Evolutionary conservation across 75 land plant genomes (phyloP).

Genomic region (Pseudotsuga menziesii): DNA sequence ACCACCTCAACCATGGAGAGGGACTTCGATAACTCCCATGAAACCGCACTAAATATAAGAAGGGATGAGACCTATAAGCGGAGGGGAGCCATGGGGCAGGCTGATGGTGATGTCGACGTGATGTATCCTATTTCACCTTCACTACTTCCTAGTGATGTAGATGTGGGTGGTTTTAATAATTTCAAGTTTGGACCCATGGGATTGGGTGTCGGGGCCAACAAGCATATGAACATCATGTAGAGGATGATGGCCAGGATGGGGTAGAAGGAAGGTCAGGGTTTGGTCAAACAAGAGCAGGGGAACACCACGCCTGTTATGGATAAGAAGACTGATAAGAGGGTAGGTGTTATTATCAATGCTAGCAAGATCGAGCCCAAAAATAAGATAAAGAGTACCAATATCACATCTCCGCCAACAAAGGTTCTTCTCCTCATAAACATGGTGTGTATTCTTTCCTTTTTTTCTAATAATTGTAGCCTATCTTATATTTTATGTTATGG

Average conservation of each 20-base stretch:
- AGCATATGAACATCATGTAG: slow-evolving; percentile 88
- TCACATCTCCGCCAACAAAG: slow-evolving; percentile 67
- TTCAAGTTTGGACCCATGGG: slow-evolving; percentile 66
- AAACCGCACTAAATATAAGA: slow-evolving; percentile 53
- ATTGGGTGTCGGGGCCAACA: slow-evolving; percentile 69
- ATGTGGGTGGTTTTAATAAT: slow-evolving; percentile 46
- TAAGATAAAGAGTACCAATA: slow-evolving; percentile 65
- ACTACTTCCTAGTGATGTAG: slow-evolving; percentile 41
- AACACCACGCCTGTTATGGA: slow-evolving; percentile 98
- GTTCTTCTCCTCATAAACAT: slow-evolving; percentile 88
- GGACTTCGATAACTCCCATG: slow-evolving; percentile 27
- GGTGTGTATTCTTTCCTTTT: slow-evolving; percentile 37
- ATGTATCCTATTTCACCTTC: slow-evolving; percentile 55
- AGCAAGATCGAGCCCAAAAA: slow-evolving; percentile 61
- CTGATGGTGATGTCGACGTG: slow-evolving; percentile 26
- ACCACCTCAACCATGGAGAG: slow-evolving; percentile 10
- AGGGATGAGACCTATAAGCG: slow-evolving; percentile 90
- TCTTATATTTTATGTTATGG: not conserved
- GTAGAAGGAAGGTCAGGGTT: slow-evolving; percentile 97
- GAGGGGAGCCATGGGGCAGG: slow-evolving; percentile 48
- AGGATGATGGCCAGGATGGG: slow-evolving; percentile 99
- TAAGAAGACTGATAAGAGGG: slow-evolving; percentile 90
- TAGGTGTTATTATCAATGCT: slow-evolving; percentile 94
- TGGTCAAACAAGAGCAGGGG: slow-evolving; percentile 97
- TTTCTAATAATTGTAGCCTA: not conserved